Evolutionary conservation across 2,329 filamentous ascomycete species (phyloP).

Genomic region (Hortaea werneckii): DNA sequence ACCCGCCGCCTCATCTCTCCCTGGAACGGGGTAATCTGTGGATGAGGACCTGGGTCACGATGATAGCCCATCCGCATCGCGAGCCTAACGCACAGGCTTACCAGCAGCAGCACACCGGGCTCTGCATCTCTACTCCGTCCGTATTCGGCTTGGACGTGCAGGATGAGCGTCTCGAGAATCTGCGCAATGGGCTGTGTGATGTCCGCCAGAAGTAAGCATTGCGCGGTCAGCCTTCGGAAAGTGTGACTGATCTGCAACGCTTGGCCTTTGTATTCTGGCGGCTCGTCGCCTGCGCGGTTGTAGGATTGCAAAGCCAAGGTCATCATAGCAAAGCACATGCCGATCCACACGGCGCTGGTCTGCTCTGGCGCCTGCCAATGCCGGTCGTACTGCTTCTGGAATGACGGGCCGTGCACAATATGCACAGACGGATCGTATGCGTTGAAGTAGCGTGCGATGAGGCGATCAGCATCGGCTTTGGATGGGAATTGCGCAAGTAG

Average conservation of each 20-base stretch:
- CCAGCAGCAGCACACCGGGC: slow-evolving; percentile 52
- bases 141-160: slow-evolving; percentile 69
- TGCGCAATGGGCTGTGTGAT: slow-evolving; percentile 66
- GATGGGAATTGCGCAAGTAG: slow-evolving; percentile 69
- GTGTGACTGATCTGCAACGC: slow-evolving; percentile 39
- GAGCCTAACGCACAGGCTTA: slow-evolving; percentile 49
- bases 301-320: slow-evolving; percentile 71
- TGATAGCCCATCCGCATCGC: slow-evolving; percentile 70
- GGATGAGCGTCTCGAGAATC: slow-evolving; percentile 67
- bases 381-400: slow-evolving; percentile 59
- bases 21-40: slow-evolving; percentile 61
- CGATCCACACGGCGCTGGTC: slow-evolving; percentile 68
- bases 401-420: slow-evolving; percentile 60
- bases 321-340: slow-evolving; percentile 65
- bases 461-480: slow-evolving; percentile 70
- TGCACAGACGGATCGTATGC: slow-evolving; percentile 57
- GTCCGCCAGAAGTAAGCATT: slow-evolving; percentile 65
- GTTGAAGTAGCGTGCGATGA: slow-evolving; percentile 86
- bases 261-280: slow-evolving; percentile 64
- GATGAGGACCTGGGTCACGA: slow-evolving; percentile 65
- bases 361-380: slow-evolving; percentile 65
- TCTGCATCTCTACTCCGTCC: slow-evolving; percentile 65
- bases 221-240: slow-evolving; percentile 63
- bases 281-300: slow-evolving; percentile 68
- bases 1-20: slow-evolving; percentile 58